Evolutionary conservation across 164 flowering plant genomes (phyloP), one percentile per base, ranked within the genome.

Genomic region (Kingdonia uniflora): DNA sequence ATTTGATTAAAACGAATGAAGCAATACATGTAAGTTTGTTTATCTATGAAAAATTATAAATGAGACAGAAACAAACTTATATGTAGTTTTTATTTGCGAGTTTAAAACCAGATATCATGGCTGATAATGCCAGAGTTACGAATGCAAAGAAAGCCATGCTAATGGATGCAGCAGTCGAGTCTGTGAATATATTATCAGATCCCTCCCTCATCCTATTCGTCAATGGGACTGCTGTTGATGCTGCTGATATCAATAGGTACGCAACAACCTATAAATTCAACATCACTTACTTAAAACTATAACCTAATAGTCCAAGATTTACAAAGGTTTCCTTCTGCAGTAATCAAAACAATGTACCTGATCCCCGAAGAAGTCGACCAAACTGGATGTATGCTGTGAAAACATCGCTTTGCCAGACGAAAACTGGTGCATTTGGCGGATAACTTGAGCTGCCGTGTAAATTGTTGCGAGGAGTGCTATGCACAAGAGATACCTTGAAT

Each of bases 291-390:
- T 4, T 42, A 10, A 42, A 15, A 5, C 20, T 12, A 44, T 2
- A 1, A 16, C 6, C 5, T 5, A 44, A 7, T 37, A 37, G 40
- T 37, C 40, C 7, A 7, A 7, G 7, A 7, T 0, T 13, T 37
- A 13, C 13, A 0, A 37, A 7, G 40, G 40, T 7, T 37, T 7
- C 7, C 40, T 37, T 7, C 13, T n/a, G n/a, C n/a, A n/a, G n/a
- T n/a, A n/a, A n/a, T n/a, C n/a, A n/a, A n/a, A n/a, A n/a, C n/a
- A n/a, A n/a, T n/a, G n/a, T 12, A 82, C 97, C 95, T 91, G 97
- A 74, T 91, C 96, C 0, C 92, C 97, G 11, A 68, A 19, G 52
- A 91, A 91, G 58, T 76, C 86, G 14, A 77, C 6, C 23, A 65
- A 35, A 11, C 58, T 63, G 6, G 68, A 52, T 2, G 49, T 66